phyloP scores from a whole-genome alignment of 345 rosid species.

The Citrus trifoliata region DNA sequence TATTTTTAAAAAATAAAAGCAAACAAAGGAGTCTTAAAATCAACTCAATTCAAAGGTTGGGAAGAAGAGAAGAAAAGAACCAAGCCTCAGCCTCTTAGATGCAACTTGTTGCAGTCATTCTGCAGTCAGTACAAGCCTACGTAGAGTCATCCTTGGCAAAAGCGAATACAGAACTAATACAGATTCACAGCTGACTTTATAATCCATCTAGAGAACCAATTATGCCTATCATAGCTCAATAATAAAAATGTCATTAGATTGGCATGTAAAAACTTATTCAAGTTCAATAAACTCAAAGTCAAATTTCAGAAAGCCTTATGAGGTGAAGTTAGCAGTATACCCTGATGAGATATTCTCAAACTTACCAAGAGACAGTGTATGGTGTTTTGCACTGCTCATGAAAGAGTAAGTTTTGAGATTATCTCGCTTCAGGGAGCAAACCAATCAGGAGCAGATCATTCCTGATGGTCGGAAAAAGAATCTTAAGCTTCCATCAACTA shows the following conservation, averaged over 20 bases:
- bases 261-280: background rate
- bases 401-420: background rate
- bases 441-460: background rate
- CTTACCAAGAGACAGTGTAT: background rate
- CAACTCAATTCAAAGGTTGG: background rate
- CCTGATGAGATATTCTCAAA: background rate
- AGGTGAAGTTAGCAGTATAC: background rate
- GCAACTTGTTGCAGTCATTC: constrained; percentile 24
- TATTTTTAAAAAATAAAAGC: background rate
- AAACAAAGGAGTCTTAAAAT: background rate
- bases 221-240: background rate
- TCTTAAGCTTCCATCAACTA: no score
- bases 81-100: constrained; percentile 25
- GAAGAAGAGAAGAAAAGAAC: background rate
- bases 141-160: constrained; percentile 36
- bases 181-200: background rate
- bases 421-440: constrained; percentile 20
- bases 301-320: background rate
- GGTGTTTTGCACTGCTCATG: background rate
- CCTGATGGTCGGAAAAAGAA: background rate
- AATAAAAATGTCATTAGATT: background rate
- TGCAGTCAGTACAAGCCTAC: constrained; percentile 45
- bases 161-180: background rate
- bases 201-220: background rate
- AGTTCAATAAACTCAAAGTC: background rate